Evolutionary conservation across 139 green algal species (phyloP).

Genomic region (Auxenochlorella pyrenoidosa): DNA sequence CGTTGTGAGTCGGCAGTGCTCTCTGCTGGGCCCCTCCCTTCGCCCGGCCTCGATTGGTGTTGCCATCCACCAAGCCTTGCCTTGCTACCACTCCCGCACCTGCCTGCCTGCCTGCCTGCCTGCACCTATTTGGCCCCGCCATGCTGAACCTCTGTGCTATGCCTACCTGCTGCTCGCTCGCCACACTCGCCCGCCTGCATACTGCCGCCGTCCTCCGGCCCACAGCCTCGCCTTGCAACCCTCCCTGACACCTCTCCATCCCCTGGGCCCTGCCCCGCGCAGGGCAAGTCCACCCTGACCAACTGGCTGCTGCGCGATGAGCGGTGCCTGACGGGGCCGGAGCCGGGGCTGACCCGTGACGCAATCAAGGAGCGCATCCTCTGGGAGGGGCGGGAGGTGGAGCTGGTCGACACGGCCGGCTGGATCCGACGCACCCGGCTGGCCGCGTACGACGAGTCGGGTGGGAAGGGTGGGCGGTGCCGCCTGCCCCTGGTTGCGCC

Average conservation of each 20-base stretch:
- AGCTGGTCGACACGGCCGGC: constrained; percentile 93
- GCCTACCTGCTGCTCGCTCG: too few species aligned
- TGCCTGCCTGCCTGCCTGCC: too few species aligned
- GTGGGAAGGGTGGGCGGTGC: constrained; percentile 32
- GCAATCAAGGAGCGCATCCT: constrained; percentile 62
- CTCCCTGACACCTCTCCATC: neutral
- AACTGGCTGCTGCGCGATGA: constrained; percentile 86
- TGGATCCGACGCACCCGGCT: constrained; percentile 71
- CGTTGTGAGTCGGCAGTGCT: constrained; percentile 66
- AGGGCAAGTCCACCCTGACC: constrained; percentile 88
- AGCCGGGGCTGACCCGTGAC: constrained; percentile 93
- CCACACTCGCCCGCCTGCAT: too few species aligned
- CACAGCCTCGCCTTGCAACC: too few species aligned
- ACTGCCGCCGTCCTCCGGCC: neutral
- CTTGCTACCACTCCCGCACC: too few species aligned
- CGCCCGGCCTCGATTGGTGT: too few species aligned
- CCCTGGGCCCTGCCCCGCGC: neutral
- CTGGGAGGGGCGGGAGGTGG: constrained; percentile 56
- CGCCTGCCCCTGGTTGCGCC: too few species aligned
- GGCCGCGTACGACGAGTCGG: constrained; percentile 63
- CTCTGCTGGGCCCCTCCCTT: too few species aligned
- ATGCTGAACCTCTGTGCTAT: too few species aligned
- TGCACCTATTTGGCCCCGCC: too few species aligned
- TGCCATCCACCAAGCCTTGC: too few species aligned
- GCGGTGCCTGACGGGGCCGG: constrained; percentile 88